A percentile compares a stretch with the other conserved stretches of the same genome.
phyloP scores from a whole-genome alignment of 1,284 basidiomycete genomes.

The Ceratorhiza oryzae-sativae region DNA sequence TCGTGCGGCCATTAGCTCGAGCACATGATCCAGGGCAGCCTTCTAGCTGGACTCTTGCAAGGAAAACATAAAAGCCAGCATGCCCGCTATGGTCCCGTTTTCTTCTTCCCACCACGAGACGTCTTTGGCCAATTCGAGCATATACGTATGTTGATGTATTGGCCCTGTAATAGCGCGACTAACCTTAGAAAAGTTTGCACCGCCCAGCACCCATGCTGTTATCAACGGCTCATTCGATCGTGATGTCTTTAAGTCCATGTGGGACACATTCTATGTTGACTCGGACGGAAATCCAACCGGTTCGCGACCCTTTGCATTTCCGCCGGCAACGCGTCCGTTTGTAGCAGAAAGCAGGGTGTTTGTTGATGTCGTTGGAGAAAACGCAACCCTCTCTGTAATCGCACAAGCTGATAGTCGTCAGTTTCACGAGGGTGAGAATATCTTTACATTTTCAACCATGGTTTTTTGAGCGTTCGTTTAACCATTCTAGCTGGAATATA shows the following conservation, averaged over 20 bases:
- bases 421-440: constrained; percentile 24
- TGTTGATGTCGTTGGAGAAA: constrained; percentile 10
- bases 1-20: no score
- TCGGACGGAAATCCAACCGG: constrained; percentile 5
- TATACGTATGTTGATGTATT: background rate
- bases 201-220: constrained; percentile 26
- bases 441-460: background rate
- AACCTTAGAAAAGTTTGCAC: background rate
- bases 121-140: background rate
- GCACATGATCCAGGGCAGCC: no score
- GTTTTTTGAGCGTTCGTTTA: no score
- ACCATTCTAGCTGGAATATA: constrained; percentile 29
- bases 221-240: constrained; percentile 38
- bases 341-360: constrained; percentile 25
- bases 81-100: background rate
- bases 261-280: constrained; percentile 33
- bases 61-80: no score
- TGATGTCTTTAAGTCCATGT: constrained; percentile 21
- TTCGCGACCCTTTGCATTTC: constrained; percentile 8
- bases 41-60: no score
- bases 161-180: background rate
- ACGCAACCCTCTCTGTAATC: constrained; percentile 3
- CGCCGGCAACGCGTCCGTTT: constrained; percentile 12
- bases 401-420: constrained; percentile 27
- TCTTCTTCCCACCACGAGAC: no score